phyloP scores from a whole-genome alignment of 306 rosid species.

The Boehmeria nivea region DNA sequence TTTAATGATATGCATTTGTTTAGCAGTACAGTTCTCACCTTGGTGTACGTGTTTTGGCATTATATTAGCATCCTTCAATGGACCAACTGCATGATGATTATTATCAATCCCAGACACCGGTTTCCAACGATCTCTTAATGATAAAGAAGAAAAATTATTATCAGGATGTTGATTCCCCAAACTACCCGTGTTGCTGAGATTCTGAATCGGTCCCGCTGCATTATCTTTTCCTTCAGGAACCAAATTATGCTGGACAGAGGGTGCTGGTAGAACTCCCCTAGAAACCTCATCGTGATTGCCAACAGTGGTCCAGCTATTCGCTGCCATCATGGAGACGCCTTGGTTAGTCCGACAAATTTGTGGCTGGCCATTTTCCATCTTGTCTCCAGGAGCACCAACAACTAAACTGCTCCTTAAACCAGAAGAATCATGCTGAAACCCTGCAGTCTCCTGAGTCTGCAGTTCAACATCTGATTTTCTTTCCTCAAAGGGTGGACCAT shows the following conservation, averaged over 20 bases:
- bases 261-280: slow-evolving; percentile 45
- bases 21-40: slow-evolving; percentile 43
- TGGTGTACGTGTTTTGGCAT: slow-evolving; percentile 48
- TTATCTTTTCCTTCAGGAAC: slow-evolving; percentile 57
- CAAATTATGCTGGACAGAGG: slow-evolving; percentile 57
- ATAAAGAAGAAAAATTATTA: slow-evolving; percentile 40
- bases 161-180: slow-evolving; percentile 42
- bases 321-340: slow-evolving; percentile 41
- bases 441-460: slow-evolving; percentile 48
- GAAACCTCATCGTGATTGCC: slow-evolving; percentile 51
- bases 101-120: slow-evolving; percentile 51
- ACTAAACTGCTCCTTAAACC: slow-evolving; percentile 45
- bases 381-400: slow-evolving; percentile 47
- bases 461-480: slow-evolving; percentile 55
- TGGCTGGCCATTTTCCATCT: slow-evolving; percentile 48
- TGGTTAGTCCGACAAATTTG: slow-evolving; percentile 58
- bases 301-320: slow-evolving; percentile 59
- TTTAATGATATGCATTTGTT: slow-evolving; percentile 6
- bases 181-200: slow-evolving; percentile 30
- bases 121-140: slow-evolving; percentile 76
- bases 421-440: slow-evolving; percentile 44
- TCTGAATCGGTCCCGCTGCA: slow-evolving; percentile 51
- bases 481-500: slow-evolving; percentile 46
- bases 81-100: slow-evolving; percentile 40
- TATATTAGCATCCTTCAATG: slow-evolving; percentile 46